Evolutionary conservation across 345 rosid species (phyloP).

Genomic region (Citropsis articulata): DNA sequence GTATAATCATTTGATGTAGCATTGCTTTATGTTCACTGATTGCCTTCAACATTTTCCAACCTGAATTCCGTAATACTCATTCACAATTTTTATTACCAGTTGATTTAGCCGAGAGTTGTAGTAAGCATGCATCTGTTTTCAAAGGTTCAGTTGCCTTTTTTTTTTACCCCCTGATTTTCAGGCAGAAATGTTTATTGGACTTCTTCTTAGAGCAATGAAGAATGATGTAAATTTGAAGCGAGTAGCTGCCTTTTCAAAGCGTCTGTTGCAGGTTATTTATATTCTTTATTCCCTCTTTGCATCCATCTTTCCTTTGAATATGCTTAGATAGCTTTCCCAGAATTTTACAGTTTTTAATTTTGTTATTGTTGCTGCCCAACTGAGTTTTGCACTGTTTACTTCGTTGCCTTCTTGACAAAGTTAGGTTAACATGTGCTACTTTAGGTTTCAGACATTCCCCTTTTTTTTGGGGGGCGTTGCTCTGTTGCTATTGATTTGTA

Average conservation of each 20-base stretch:
- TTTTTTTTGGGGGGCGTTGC: background rate
- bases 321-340: background rate
- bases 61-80: background rate
- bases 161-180: constrained; percentile 43
- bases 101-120: background rate
- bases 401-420: background rate
- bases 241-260: constrained; percentile 83
- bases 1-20: background rate
- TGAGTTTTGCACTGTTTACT: background rate
- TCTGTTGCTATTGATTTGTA: background rate
- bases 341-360: background rate
- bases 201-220: constrained; percentile 88
- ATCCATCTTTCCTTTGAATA: background rate
- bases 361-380: background rate
- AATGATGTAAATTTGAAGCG: constrained; percentile 85
- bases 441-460: background rate
- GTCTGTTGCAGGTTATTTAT: constrained; percentile 75
- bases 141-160: background rate
- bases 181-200: constrained; percentile 96
- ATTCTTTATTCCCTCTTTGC: background rate
- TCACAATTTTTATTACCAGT: background rate
- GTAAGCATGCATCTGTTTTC: background rate
- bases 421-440: background rate
- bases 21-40: background rate
- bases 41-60: background rate